Evolutionary conservation across 2,329 filamentous ascomycete species (phyloP).

Genomic region (Passalora sequoiae): DNA sequence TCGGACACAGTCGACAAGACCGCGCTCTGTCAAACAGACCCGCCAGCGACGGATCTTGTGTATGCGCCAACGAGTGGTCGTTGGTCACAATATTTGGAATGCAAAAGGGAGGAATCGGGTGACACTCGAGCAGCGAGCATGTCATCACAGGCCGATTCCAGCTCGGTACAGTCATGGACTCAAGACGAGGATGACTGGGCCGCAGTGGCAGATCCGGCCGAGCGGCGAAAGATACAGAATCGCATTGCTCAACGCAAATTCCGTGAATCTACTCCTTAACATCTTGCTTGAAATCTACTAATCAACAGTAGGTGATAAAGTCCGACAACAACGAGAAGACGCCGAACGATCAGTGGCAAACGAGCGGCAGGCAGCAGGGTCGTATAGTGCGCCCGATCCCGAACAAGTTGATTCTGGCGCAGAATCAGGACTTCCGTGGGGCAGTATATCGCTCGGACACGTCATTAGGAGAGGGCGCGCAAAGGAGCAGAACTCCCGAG

Average conservation of each 20-base stretch:
- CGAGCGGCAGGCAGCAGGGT: conserved; percentile 57
- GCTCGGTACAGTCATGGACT: conserved; percentile 10
- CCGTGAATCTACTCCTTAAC: conserved; percentile 48
- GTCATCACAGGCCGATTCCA: conserved; percentile 19
- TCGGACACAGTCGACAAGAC: too few species aligned
- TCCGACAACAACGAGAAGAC: conserved; percentile 62
- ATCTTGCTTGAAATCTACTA: conserved; percentile 5
- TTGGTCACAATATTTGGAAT: conserved; percentile 4
- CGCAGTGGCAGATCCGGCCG: conserved; percentile 63
- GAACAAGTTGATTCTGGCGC: conserved; percentile 52
- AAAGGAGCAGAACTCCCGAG: conserved; percentile 42
- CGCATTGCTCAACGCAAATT: conserved; percentile 71
- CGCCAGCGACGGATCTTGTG: not conserved
- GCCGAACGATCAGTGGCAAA: conserved; percentile 60
- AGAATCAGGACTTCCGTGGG: conserved; percentile 66
- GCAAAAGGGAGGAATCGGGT: conserved; percentile 9
- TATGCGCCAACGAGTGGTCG: conserved; percentile 2
- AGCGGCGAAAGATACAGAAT: conserved; percentile 70
- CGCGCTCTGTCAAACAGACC: too few species aligned
- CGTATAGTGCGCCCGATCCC: conserved; percentile 58
- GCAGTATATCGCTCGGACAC: conserved; percentile 58
- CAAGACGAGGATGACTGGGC: conserved; percentile 59
- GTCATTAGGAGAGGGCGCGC: conserved; percentile 43
- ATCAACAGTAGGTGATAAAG: conserved; percentile 58
- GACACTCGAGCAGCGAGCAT: conserved; percentile 11